Base-by-base conservation (phyloP, 2,329 filamentous ascomycete genomes). In the Onygenales sp. region DNA sequence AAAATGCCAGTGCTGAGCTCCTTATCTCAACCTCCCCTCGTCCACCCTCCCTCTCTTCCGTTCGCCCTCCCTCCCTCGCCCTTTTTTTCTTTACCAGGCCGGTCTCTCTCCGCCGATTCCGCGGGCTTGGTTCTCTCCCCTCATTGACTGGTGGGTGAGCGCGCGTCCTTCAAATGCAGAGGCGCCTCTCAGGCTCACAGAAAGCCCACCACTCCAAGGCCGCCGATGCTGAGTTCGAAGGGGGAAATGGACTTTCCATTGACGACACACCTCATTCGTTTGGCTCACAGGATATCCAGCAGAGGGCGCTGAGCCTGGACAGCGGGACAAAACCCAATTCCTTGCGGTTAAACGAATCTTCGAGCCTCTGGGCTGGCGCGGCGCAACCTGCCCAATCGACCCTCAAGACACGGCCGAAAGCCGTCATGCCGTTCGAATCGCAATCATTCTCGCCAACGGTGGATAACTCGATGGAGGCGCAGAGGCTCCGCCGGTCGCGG, bases 131-230 rank as follows among this genome's bases (percentile, higher is more conserved):
- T 49, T 17, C 47, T 49, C 42, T 52, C 39, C 37, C 13, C 27
- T 42, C 14, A 31, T 43, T 36, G 45, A 60, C 61, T 62, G 59
- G 66, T 69, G 67, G 62, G 69, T 69, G 68, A 68, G 63, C 59
- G 56, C 56, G 62, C 62, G 60, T 61, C 59, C 57, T 64, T 64
- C 69, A 63, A 71, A 73, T 73, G 70, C 70, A 67, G 64, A 72
- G 68, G 70, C 70, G 69, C 63, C 70, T 66, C 65, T 73, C 70
- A 64, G 69, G 67, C 61, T 70, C 68, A 57, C 67, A 39, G 64
- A 68, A 70, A 61, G 61, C 64, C 66, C 64, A 68, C 61, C 65
- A 69, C 58, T 64, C 65, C 56, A 62, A 61, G 58, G 58, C 59
- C 57, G 61, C 64, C 56, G 66, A 66, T 61, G 57, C 62, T 50